Evolutionary conservation across 768 basidiomycete species (phyloP), one percentile per base, ranked within the genome.

Genomic region (Tricholoma matsutake): DNA sequence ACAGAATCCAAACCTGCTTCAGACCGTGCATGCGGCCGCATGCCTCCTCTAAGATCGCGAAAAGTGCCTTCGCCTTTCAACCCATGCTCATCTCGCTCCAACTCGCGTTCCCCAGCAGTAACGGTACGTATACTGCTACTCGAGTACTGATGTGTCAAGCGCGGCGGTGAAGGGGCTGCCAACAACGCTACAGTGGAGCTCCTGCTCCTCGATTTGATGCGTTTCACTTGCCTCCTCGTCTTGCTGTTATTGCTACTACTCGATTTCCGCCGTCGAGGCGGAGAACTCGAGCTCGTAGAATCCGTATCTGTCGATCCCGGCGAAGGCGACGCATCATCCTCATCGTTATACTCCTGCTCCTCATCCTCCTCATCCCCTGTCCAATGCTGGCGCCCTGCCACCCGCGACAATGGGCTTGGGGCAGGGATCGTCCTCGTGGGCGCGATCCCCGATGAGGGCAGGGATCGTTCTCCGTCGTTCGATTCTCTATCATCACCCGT

Each of bases 61-160:
- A 71, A 45, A 0, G 73, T 74, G 22, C 74, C 72, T 61, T 73
- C 71, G 7, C 61, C 63, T 53, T 65, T 71, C 34, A 69, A 32
- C 13, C 62, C 65, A 41, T 47, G 60, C 2, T 51, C 64, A 11
- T 58, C 68, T 9, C 66, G 74, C 6, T 62, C 57, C 29, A 47
- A 49, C 49, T 58, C 66, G 52, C 68, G 72, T 34, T 86, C 86
- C 6, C 72, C 81, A 1, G 83, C 88, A 28, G 83, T 84, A 5
- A 93, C 86, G 0, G 92, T 93, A 16, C 83, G 81, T 31, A 90
- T 80, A 63, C 91, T 92, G 68, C 86, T 89, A 18, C 75, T 76
- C 2, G 89, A 91, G 16, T 81, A 79, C 39, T 80, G 81, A 58
- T 81, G 83, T 4, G 65, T 68, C 11, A 85, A 68, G 16, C 69